Evolutionary conservation across 208 protist species (phyloP).

Genomic region (Phytomonas francai): DNA sequence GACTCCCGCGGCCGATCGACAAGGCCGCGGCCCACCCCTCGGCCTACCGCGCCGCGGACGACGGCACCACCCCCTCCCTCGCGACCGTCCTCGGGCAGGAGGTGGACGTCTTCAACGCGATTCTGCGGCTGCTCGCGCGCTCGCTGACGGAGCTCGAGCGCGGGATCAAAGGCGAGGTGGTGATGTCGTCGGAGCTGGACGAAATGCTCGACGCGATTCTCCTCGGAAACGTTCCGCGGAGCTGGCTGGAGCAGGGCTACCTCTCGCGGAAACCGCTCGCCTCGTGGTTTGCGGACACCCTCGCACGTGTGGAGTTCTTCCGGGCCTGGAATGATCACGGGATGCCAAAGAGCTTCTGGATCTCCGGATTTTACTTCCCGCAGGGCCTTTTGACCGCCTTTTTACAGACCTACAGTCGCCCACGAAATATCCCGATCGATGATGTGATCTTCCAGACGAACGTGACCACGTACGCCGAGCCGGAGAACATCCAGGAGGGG

Average conservation of each 20-base stretch:
- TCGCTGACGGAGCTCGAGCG: conserved; percentile 65
- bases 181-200: conserved; percentile 87
- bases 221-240: conserved; percentile 88
- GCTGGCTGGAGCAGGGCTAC: conserved; percentile 89
- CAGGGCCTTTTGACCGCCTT: conserved; percentile 92
- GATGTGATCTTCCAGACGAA: conserved; percentile 85
- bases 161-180: conserved; percentile 89
- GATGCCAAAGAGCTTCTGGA: conserved; percentile 89
- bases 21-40: conserved; percentile 63
- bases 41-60: conserved; percentile 79
- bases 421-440: conserved; percentile 86
- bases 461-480: conserved; percentile 59
- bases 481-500: conserved; percentile 60
- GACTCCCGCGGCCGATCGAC: conserved; percentile 79
- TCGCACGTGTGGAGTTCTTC: conserved; percentile 91
- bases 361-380: conserved; percentile 98
- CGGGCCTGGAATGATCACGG: conserved; percentile 92
- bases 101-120: conserved; percentile 86
- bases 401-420: conserved; percentile 88
- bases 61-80: conserved; percentile 86
- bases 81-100: conserved; percentile 87
- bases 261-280: conserved; percentile 94
- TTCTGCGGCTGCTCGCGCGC: conserved; percentile 62
- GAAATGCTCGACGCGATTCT: conserved; percentile 88
- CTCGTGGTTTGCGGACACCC: conserved; percentile 94